Evolutionary conservation across 108 stramenopile species (phyloP).

Genomic region (Chaetoceros tenuissimus): DNA sequence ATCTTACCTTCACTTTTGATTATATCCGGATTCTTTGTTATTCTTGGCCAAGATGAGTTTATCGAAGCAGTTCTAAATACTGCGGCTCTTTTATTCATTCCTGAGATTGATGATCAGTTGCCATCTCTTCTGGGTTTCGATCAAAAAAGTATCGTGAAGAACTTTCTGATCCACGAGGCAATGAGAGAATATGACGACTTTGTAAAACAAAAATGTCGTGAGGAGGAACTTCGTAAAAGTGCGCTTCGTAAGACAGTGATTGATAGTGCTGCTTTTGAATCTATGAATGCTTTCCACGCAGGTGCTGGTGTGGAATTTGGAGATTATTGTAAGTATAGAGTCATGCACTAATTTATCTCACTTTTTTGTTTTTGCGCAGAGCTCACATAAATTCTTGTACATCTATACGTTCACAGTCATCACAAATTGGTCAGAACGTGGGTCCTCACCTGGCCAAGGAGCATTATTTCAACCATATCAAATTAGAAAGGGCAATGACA

Average conservation of each 20-base stretch:
- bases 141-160: neutral
- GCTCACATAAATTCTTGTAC: neutral
- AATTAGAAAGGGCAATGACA: neutral
- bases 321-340: too few species aligned
- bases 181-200: constrained; percentile 2
- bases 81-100: neutral
- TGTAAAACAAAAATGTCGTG: neutral
- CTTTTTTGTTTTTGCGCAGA: too few species aligned
- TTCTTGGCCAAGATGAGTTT: neutral
- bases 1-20: neutral
- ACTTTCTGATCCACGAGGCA: neutral
- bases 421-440: neutral
- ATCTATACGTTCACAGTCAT: neutral
- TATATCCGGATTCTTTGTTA: neutral
- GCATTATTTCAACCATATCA: neutral
- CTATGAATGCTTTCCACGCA: too few species aligned
- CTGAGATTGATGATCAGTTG: constrained; percentile 3
- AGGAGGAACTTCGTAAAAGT: neutral
- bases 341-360: too few species aligned
- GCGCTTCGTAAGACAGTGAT: neutral
- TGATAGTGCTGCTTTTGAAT: too few species aligned
- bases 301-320: too few species aligned
- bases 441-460: neutral
- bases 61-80: neutral
- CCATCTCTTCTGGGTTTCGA: neutral